phyloP scores from a whole-genome alignment of 2,329 filamentous ascomycete genomes.

The Colletotrichum sublineola region DNA sequence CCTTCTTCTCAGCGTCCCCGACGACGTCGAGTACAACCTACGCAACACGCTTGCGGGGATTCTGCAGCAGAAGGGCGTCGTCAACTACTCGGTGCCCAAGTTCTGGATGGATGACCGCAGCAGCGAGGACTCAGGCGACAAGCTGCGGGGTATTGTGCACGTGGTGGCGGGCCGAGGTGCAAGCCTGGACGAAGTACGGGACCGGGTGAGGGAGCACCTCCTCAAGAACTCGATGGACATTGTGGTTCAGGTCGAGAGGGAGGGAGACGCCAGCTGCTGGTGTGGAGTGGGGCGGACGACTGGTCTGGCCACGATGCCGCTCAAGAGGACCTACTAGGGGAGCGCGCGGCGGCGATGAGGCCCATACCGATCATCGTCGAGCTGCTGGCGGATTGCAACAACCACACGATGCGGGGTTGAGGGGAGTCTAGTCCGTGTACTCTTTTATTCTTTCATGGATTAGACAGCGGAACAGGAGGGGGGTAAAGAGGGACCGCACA shows the following conservation, averaged over 20 bases:
- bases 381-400: conserved; percentile 5
- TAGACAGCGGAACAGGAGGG: conserved; percentile 6
- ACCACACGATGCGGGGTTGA: conserved; percentile 1
- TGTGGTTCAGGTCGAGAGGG: conserved; percentile 88
- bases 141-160: conserved; percentile 86
- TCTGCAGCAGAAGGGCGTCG: conserved; percentile 84
- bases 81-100: conserved; percentile 86
- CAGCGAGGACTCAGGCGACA: conserved; percentile 56
- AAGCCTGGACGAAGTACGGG: conserved; percentile 85
- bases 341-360: conserved; percentile 1
- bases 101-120: conserved; percentile 88
- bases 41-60: conserved; percentile 89
- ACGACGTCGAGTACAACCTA: conserved; percentile 87
- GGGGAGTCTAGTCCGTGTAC: not conserved
- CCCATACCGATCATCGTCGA: conserved; percentile 22
- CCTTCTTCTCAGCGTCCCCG: conserved; percentile 86
- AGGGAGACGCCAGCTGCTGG: conserved; percentile 79
- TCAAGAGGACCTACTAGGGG: conserved; percentile 52
- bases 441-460: conserved; percentile 4
- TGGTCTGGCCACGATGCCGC: conserved; percentile 47
- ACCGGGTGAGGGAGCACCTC: conserved; percentile 81
- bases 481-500: not conserved
- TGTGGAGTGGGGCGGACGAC: conserved; percentile 58
- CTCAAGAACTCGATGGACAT: conserved; percentile 80
- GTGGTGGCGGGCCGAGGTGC: conserved; percentile 80